Evolutionary conservation across 139 green algal genomes (phyloP), one percentile per base, ranked within the genome.

Genomic region (Monoraphidium neglectum): DNA sequence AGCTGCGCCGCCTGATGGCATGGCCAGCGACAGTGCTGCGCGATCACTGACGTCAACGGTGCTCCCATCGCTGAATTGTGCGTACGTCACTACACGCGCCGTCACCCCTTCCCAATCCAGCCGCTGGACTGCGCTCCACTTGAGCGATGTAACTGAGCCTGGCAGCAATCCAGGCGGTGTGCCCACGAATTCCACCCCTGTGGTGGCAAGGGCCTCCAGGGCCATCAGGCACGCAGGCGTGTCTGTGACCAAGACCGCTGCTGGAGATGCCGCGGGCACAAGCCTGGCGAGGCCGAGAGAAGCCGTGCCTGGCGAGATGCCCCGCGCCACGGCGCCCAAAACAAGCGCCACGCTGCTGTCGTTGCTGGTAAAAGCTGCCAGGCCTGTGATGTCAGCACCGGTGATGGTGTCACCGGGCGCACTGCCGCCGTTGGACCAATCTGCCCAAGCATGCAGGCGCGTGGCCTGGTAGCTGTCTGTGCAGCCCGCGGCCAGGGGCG

Each of bases 351-450:
- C 65, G 64, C 54, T 70, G 56, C 53, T 71, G 74, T 81, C 68
- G 21, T 61, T 72, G 43, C 67, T 74, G 6, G 33, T 26, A 28
- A 78, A 84, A 1, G 57, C 37, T 21, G 60, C 67, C 16, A 84
- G 57, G 12, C 4, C 23, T 8, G 79, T 88, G 30, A 88, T 61
- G 10, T 88, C 83, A 57, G 75, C 67, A 13, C 46, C 57, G 0
- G 37, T 3, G 6, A 84, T 21, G 4, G 33, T 46, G 46, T 87
- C 78, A 1, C 4, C 35, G 3, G 59, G 0, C 30, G 1, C 46
- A 32, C 13, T 56, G 13, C 79, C 83, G 4, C 76, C 79, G 51
- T 88, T 85, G 36, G 21, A 73, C 79, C 79, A 88, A 12, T 67
- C 78, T 15, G 76, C 77, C 5, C 66, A 35, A 3, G 81, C 51